Conservation (phyloP, 1,284 basidiomycete genomes). For the Naganishia albida region DNA sequence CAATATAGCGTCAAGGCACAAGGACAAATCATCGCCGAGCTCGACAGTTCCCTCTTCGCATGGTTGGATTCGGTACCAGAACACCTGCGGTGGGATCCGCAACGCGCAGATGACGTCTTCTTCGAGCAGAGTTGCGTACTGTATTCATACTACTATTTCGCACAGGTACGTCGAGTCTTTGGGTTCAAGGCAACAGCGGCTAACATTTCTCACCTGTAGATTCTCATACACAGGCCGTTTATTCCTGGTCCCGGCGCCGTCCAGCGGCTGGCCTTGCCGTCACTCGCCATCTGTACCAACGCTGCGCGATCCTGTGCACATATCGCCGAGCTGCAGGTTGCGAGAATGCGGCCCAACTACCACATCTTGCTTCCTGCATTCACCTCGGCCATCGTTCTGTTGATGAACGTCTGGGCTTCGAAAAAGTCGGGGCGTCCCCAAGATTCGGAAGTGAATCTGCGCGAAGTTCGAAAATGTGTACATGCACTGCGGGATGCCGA, state of each 20-base stretch:
- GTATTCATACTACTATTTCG: conserved; percentile 68
- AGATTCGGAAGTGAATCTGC: conserved; percentile 65
- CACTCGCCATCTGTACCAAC: conserved; percentile 78
- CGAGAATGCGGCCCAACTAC: conserved; percentile 45
- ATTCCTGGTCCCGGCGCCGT: conserved; percentile 57
- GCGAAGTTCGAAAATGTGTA: conserved; percentile 71
- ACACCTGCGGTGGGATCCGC: conserved; percentile 72
- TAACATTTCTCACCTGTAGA: conserved; percentile 43
- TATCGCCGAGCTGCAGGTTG: conserved; percentile 61
- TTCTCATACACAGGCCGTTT: conserved; percentile 77
- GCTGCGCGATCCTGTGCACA: conserved; percentile 77
- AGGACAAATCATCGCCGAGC: conserved; percentile 66
- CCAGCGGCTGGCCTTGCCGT: conserved; percentile 57
- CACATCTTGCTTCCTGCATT: conserved; percentile 59
- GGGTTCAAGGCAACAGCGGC: background rate
- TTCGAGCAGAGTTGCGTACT: conserved; percentile 71
- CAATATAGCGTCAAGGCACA: conserved; percentile 65
- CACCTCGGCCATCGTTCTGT: conserved; percentile 66
- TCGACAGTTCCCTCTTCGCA: conserved; percentile 68
- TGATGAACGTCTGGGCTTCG: conserved; percentile 73
- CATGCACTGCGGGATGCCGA: conserved; percentile 62
- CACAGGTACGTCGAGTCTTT: conserved; percentile 40
- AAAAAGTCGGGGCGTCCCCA: conserved; percentile 61
- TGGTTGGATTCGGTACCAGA: conserved; percentile 75
- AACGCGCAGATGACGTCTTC: conserved; percentile 62